phyloP scores from a whole-genome alignment of 352 stramenopile genomes.

The Globisporangium apiculatum region DNA sequence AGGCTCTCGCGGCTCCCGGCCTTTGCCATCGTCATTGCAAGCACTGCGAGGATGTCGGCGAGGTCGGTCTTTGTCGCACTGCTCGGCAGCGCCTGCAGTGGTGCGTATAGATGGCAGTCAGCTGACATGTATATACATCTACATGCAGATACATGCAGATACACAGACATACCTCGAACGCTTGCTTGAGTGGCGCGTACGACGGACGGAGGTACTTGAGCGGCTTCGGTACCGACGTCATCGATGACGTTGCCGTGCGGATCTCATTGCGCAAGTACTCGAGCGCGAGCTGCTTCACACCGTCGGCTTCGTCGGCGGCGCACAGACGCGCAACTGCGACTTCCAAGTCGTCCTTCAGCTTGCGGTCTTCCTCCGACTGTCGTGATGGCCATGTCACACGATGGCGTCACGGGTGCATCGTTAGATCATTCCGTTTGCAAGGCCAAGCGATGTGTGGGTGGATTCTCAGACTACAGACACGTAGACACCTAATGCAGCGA shows the following conservation, averaged over 20 bases:
- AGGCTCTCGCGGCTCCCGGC: constrained; percentile 86
- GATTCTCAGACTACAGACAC: neutral
- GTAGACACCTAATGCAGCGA: neutral
- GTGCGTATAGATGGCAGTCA: neutral
- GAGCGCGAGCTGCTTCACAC: constrained; percentile 87
- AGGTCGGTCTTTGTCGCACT: constrained; percentile 77
- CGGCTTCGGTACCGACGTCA: constrained; percentile 99
- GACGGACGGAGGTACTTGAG: constrained; percentile 98
- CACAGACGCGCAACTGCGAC: constrained; percentile 76
- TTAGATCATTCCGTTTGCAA: no score
- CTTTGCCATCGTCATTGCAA: constrained; percentile 99
- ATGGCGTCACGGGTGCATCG: no score
- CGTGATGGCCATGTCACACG: neutral
- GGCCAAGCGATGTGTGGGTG: no score
- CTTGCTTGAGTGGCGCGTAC: constrained; percentile 91
- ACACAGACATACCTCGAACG: constrained; percentile 35
- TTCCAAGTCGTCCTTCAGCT: constrained; percentile 92
- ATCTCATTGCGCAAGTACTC: constrained; percentile 97
- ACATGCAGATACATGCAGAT: neutral
- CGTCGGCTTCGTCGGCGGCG: constrained; percentile 48
- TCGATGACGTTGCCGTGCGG: constrained; percentile 94
- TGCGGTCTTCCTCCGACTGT: constrained; percentile 88
- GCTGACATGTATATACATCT: no score
- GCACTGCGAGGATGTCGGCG: constrained; percentile 87
- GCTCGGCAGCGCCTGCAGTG: constrained; percentile 20